Base-by-base conservation (phyloP, 2,329 filamentous ascomycete genomes). In the Orbilia brochopaga region DNA sequence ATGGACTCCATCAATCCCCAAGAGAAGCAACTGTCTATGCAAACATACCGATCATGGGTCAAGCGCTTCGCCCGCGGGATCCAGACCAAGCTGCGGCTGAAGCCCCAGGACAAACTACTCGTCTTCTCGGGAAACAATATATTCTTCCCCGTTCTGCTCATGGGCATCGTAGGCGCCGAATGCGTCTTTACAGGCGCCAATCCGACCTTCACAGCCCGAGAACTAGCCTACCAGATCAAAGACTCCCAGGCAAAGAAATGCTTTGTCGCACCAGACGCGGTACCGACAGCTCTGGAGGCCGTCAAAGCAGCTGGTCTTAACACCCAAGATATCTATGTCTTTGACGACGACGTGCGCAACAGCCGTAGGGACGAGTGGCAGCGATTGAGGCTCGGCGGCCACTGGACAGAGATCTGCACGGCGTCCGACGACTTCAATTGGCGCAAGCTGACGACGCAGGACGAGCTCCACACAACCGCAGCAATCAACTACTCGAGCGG, bases 401-500 rank as follows among this genome's bases (percentile, higher is more conserved):
- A 90, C 78, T 92, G 89, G 89, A 85, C 84, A 0, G 81, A 84
- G 27, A 81, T 92, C 7, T 77, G 90, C 23, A 78, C 80, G 10
- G 81, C 85, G 44, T 89, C 85, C 0, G 79, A 81, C 1, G 77
- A 76, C 1, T 92, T 89, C 78, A 79, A 80, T 53, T 94, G 90
- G 90, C 78, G 84, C 15, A 83, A 87, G 66, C 83, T 82, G 17
- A 70, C 82, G 0, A 78, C 80, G 0, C 81, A 84, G 44, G 80
- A 85, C 1, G 82, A 82, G 66, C 78, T 80, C 23, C 75, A 83
- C 62, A 83, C 83, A 3, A 85, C 85, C 0, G 86, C 88, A 75
- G 88, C 86, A 23, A 84, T 95, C 73, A 94, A 95, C 79, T 95
- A 93, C 80, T 90, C 86, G 74, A 88, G 85, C 30, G 87, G 90